Percentiles rank a stretch among this genome's conserved stretches.
phyloP scores from a whole-genome alignment of 2,329 filamentous ascomycete genomes.

The Calonectria pseudoreteaudii region DNA sequence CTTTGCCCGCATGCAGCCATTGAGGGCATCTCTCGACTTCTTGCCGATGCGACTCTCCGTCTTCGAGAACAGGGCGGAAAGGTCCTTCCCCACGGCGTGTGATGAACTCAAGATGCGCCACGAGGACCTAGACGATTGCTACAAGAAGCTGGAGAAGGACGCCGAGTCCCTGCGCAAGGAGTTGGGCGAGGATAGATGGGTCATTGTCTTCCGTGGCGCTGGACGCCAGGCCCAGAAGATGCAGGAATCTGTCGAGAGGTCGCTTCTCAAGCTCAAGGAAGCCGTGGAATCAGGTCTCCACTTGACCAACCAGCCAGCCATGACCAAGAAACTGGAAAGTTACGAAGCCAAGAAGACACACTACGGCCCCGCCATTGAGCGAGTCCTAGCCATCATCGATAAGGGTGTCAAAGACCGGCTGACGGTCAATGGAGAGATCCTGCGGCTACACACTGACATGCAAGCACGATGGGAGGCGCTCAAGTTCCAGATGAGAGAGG shows the following conservation, averaged over 20 bases:
- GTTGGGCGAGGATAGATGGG: slow-evolving; percentile 94
- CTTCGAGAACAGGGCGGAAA: slow-evolving; percentile 82
- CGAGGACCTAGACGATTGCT: slow-evolving; percentile 81
- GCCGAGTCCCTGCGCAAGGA: slow-evolving; percentile 91
- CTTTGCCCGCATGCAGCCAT: slow-evolving; percentile 94
- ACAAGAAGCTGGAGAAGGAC: slow-evolving; percentile 89
- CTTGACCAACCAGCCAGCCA: slow-evolving; percentile 74
- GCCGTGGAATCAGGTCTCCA: slow-evolving; percentile 81
- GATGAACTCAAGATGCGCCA: slow-evolving; percentile 85
- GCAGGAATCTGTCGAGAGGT: slow-evolving; percentile 94
- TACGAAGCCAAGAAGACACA: slow-evolving; percentile 96
- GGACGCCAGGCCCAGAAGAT: slow-evolving; percentile 94
- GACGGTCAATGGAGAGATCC: slow-evolving; percentile 95
- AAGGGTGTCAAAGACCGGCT: slow-evolving; percentile 95
- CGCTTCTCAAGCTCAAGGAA: slow-evolving; percentile 84
- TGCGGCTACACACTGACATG: slow-evolving; percentile 87
- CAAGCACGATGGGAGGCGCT: slow-evolving; percentile 83
- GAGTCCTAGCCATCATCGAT: slow-evolving; percentile 92
- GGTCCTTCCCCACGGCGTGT: slow-evolving; percentile 89
- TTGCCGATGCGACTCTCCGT: slow-evolving; percentile 92
- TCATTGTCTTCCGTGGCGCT: slow-evolving; percentile 93
- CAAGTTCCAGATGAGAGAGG: slow-evolving; percentile 80
- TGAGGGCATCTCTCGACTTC: slow-evolving; percentile 94
- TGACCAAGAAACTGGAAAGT: slow-evolving; percentile 87
- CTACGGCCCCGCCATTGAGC: slow-evolving; percentile 92